Evolutionary conservation across 345 rosid genomes (phyloP).

Genomic region (Aurinia saxatilis): DNA sequence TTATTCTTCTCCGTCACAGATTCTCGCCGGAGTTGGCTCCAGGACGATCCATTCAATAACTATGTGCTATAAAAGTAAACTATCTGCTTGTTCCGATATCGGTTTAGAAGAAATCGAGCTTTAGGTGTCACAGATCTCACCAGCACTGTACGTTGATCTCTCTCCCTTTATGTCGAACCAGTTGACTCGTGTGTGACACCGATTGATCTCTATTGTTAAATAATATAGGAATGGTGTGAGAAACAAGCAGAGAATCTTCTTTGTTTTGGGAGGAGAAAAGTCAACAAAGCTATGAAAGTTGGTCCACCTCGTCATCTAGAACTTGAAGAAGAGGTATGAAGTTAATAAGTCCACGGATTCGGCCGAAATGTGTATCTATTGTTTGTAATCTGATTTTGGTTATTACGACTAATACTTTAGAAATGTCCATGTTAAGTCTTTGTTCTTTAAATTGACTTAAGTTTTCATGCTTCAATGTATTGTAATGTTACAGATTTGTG

Average conservation of each 20-base stretch:
- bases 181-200: too few species aligned
- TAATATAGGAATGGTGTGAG: conserved; percentile 80
- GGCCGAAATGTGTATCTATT: too few species aligned
- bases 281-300: conserved; percentile 59
- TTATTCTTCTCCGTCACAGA: conserved; percentile 23
- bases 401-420: too few species aligned
- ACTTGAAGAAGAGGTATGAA: conserved; percentile 78
- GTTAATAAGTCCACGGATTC: too few species aligned
- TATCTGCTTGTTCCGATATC: conserved; percentile 29
- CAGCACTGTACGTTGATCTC: conserved; percentile 42
- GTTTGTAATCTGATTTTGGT: too few species aligned
- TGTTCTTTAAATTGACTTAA: too few species aligned
- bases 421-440: too few species aligned
- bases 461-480: too few species aligned
- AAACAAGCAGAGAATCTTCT: conserved; percentile 66
- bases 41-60: conserved; percentile 36
- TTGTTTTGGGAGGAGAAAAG: conserved; percentile 31
- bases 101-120: conserved; percentile 49
- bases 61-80: conserved; percentile 34
- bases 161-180: too few species aligned
- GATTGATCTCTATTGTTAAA: not conserved
- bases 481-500: too few species aligned
- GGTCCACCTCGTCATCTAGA: conserved; percentile 64
- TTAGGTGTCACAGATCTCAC: conserved; percentile 67
- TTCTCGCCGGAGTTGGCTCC: not conserved